Evolutionary conservation across 768 basidiomycete genomes (phyloP), one percentile per base, ranked within the genome.

Genomic region (Auricularia auricula-judae): DNA sequence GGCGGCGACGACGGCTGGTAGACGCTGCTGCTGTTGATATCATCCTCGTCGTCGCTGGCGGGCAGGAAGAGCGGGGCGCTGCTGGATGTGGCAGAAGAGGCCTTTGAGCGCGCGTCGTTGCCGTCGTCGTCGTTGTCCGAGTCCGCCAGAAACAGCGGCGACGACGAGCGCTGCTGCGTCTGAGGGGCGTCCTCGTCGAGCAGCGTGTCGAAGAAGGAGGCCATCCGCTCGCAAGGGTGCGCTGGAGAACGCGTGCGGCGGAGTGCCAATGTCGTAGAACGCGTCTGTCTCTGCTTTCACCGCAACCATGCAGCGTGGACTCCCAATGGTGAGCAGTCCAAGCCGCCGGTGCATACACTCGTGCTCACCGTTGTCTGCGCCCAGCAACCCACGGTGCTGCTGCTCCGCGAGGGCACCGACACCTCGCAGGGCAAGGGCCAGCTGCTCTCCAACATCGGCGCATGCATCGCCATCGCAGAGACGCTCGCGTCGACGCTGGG

Each of bases 321-420:
- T 91, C 70, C 87, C 87, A 59, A 90, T 91, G 86, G 89, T 89
- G 73, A 62, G 71, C 60, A 7, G 8, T 7, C 35, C 4, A 21
- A 18, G 23, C 56, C 3, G 29, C 39, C 18, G 8, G n/a, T 51
- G 16, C 29, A 33, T 11, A 3, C 16, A 18, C 12, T 21, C n/a
- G 62, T 3, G 16, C 67, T 63, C 14, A 44, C 29, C 5, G 29
- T 14, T 61, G 16, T 21, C 10, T 70, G 43, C 64, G 64, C 64
- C 34, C 68, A 97, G 94, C 94, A 96, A 95, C 94, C 94, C 10
- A 97, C 94, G 42, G 93, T 98, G 62, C 91, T 98, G 72, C 89
- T 98, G 76, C 86, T 98, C 56, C 85, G 89, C 71, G 95, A 97
- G 80, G 95, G 95, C 71, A 97, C 95, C 67, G 95, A 97, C 76